Evolutionary conservation across 495 filamentous ascomycete genomes (phyloP).

Genomic region (Aspergillus egyptiacus): DNA sequence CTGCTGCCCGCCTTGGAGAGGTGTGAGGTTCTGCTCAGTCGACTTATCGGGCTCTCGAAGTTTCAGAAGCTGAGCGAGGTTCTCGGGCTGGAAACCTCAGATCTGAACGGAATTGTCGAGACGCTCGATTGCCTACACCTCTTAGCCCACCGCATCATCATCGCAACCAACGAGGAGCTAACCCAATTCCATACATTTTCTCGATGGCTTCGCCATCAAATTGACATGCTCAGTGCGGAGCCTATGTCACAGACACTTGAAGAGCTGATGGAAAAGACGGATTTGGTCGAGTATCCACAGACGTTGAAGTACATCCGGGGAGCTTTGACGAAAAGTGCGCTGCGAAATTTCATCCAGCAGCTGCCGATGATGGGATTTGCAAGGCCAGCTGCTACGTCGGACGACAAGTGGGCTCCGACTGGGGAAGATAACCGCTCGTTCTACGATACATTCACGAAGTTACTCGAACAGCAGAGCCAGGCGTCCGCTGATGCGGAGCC

Average conservation of each 20-base stretch:
- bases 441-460: slow-evolving; percentile 41
- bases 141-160: slow-evolving; percentile 66
- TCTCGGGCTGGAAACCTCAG: slow-evolving; percentile 56
- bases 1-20: slow-evolving; percentile 83
- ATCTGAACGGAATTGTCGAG: slow-evolving; percentile 57
- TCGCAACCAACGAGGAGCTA: slow-evolving; percentile 67
- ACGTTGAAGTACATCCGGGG: slow-evolving; percentile 49
- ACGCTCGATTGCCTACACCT: slow-evolving; percentile 69
- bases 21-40: slow-evolving; percentile 72
- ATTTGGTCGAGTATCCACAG: slow-evolving; percentile 40
- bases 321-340: slow-evolving; percentile 42
- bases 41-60: slow-evolving; percentile 77
- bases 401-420: slow-evolving; percentile 35
- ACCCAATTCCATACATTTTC: slow-evolving; percentile 74
- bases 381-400: slow-evolving; percentile 20
- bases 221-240: slow-evolving; percentile 54
- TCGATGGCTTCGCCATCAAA: slow-evolving; percentile 77
- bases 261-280: slow-evolving; percentile 43
- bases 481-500: slow-evolving; percentile 20
- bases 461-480: slow-evolving; percentile 31
- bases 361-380: slow-evolving; percentile 35
- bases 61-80: slow-evolving; percentile 64
- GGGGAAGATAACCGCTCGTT: slow-evolving; percentile 38
- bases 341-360: slow-evolving; percentile 41
- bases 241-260: slow-evolving; percentile 40